Conservation (phyloP, 768 basidiomycete species). For the Tubosaeta sp. region DNA sequence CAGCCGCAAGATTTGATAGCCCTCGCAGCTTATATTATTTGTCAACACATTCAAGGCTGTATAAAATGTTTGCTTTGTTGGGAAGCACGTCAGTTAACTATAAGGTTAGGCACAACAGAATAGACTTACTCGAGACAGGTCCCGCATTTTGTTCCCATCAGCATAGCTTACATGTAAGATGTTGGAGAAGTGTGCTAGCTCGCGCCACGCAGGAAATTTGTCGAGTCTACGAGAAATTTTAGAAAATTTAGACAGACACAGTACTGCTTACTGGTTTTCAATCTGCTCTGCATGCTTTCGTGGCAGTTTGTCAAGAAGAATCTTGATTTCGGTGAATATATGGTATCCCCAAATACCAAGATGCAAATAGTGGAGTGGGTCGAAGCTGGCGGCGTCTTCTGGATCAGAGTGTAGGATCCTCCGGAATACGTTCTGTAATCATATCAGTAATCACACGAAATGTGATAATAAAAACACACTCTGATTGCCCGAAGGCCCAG, state of each 20-base stretch:
- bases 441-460: no score
- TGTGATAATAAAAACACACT: no score
- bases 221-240: background rate
- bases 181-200: conserved; percentile 32
- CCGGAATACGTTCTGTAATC: background rate
- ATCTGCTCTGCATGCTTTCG: background rate
- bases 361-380: background rate
- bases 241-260: background rate
- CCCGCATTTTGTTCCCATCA: conserved; percentile 35
- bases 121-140: conserved; percentile 31
- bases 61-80: background rate
- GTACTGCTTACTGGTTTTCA: no score
- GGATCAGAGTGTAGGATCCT: background rate
- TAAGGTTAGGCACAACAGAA: no score
- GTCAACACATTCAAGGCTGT: background rate
- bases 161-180: conserved; percentile 27
- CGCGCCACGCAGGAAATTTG: conserved; percentile 31
- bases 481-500: background rate
- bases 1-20: conserved; percentile 25
- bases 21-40: conserved; percentile 1
- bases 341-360: background rate
- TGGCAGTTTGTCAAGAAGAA: background rate
- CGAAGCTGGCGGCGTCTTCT: background rate
- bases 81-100: no score
- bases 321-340: background rate